Conservation (phyloP, 768 basidiomycete genomes). For the Boletus tylopilopsis region DNA sequence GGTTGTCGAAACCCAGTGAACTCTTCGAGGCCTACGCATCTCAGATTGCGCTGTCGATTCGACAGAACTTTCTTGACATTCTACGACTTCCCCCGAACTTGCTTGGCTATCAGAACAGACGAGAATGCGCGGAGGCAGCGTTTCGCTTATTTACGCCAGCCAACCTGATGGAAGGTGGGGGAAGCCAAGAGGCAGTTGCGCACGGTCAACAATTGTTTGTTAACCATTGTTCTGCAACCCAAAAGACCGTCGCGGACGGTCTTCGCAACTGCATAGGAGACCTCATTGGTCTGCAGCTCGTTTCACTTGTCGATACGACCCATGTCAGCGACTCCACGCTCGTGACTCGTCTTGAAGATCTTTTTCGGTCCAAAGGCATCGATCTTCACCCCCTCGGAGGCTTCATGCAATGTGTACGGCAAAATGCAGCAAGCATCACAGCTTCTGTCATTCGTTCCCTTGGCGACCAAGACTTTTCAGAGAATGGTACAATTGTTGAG, state of each 20-base stretch:
- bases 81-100: constrained; percentile 64
- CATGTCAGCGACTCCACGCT: constrained; percentile 16
- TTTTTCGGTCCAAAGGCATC: constrained; percentile 34
- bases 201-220: constrained; percentile 48
- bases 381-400: constrained; percentile 25
- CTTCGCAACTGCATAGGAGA: constrained; percentile 64
- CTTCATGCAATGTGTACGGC: constrained; percentile 35
- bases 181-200: constrained; percentile 21
- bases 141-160: constrained; percentile 67
- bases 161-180: constrained; percentile 48
- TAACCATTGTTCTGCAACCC: constrained; percentile 59
- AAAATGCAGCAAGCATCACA: constrained; percentile 55
- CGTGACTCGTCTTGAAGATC: constrained; percentile 30
- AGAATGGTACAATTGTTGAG: constrained; percentile 45
- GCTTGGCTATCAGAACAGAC: constrained; percentile 70
- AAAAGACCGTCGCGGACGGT: constrained; percentile 48
- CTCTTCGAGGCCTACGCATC: constrained; percentile 79
- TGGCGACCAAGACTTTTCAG: constrained; percentile 62
- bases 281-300: constrained; percentile 60
- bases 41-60: constrained; percentile 69
- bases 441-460: constrained; percentile 58
- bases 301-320: constrained; percentile 40
- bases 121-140: constrained; percentile 61
- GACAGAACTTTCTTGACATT: constrained; percentile 45
- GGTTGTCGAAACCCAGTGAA: constrained; percentile 52